These are phyloP conservation scores for Colletotrichum viniferum DNA, from an alignment of 2,329 filamentous ascomycete species.

Conservation along the genomic window DNA sequence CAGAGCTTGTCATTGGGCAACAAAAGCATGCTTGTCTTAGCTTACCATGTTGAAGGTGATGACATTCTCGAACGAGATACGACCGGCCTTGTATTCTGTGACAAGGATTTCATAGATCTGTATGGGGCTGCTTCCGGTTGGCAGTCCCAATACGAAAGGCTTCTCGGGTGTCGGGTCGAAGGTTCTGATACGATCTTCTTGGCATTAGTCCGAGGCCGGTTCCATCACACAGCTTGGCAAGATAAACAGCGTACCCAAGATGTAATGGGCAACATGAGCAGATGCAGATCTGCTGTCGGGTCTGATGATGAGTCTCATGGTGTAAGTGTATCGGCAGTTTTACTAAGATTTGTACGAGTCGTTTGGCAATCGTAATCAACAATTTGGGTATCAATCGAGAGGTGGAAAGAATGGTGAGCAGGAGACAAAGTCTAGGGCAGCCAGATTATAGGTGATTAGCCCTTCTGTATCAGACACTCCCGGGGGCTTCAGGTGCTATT, in stretches of 20 bases:
- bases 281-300: constrained; percentile 67
- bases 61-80: constrained; percentile 60
- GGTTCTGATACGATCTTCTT: constrained; percentile 44
- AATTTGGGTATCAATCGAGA: background rate
- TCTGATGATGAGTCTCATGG: constrained; percentile 76
- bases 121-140: constrained; percentile 26
- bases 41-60: constrained; percentile 77
- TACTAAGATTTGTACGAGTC: fast-evolving
- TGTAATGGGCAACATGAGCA: constrained; percentile 74
- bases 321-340: background rate
- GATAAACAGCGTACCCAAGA: constrained; percentile 58
- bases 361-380: fast-evolving
- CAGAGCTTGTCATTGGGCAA: background rate
- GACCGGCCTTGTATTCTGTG: constrained; percentile 60
- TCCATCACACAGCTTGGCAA: fast-evolving
- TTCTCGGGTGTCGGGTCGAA: constrained; percentile 24
- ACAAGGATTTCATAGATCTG: constrained; percentile 60
- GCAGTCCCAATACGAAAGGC: constrained; percentile 27
- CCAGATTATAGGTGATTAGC: fast-evolving
- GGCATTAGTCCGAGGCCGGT: background rate
- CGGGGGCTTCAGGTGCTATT: background rate
- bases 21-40: background rate
- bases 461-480: background rate
- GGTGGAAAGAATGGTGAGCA: background rate
- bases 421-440: fast-evolving